Conservation (phyloP, 306 rosid genomes). For the Lotus japonicus region DNA sequence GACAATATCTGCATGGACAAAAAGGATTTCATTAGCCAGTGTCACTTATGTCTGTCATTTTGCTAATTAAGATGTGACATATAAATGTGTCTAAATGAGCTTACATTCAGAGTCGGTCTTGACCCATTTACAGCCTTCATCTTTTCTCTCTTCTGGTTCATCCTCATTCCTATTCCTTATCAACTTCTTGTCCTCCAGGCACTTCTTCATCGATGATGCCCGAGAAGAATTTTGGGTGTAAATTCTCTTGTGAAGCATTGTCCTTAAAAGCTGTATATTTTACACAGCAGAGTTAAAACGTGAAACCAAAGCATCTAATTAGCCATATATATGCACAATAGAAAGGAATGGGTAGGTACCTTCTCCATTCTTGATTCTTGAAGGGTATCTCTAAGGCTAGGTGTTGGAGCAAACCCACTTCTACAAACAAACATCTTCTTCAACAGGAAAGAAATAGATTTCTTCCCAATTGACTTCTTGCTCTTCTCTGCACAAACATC, state of each 20-base stretch:
- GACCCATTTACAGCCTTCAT: constrained; percentile 84
- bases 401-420: constrained; percentile 79
- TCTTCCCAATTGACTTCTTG: constrained; percentile 69
- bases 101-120: constrained; percentile 98
- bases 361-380: constrained; percentile 96
- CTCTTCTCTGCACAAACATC: constrained; percentile 58
- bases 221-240: constrained; percentile 45
- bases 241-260: constrained; percentile 78
- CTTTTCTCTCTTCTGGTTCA: constrained; percentile 35
- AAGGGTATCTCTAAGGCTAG: constrained; percentile 69
- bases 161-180: constrained; percentile 32
- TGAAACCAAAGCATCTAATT: neutral
- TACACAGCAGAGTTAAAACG: neutral
- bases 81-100: constrained; percentile 13
- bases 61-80: neutral
- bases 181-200: constrained; percentile 46
- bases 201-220: constrained; percentile 47
- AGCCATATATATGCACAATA: neutral
- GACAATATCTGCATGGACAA: constrained; percentile 72
- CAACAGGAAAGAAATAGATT: constrained; percentile 75
- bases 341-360: constrained; percentile 31
- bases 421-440: constrained; percentile 86
- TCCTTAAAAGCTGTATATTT: constrained; percentile 65
- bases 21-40: constrained; percentile 11
- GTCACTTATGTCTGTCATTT: neutral